Base-by-base conservation (phyloP, 1,284 basidiomycete genomes). In the Pulveroboletus sp. region DNA sequence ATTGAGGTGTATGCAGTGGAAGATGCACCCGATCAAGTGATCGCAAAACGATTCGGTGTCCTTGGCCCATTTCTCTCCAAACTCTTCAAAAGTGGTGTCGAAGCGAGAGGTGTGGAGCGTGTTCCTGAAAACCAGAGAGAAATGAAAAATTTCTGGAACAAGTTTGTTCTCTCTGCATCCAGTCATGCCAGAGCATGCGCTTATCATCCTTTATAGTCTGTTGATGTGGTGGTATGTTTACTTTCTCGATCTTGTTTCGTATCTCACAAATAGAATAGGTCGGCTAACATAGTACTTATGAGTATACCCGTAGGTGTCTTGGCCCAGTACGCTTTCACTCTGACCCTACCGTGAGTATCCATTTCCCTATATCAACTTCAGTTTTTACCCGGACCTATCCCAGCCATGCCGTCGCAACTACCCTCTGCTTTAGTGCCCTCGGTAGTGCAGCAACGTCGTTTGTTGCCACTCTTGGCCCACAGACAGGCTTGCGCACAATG, bases 401-500 rank as follows among this genome's bases (percentile, higher is more conserved):
- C 39, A 81, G 80, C 7, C 76, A 81, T 62, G 64, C 73, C 5
- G 62, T 79, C 38, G 78, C 77, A 6, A 75, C 73, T 2, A 79
- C 73, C n/a, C 53, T 81, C n/a, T 78, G 78, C 59, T 81, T 81
- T 52, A 71, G 71, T 47, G 72, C 76, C 22, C 65, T 81, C 9
- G 79, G 79, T 6, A 71, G 70, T 10, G 49, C 75, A 49, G 56
- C 72, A 22, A 77, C 77, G 0, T 78, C 80, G 0, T 84, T 83
- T 64, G 78, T 84, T 49, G 80, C 84, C 15, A 83, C 77, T 1
- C 76, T 88, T 18, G 86, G 86, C 0, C 84, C 85, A 1, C 71
- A 75, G 60, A 81, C 82, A 0, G 86, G 86, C 9, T 68, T 88
- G 48, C 76, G 86, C 7, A 86, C 85, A 1, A 87, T 89, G 82